Conservation (phyloP, 805 yeast species). For the Candida germanica region DNA sequence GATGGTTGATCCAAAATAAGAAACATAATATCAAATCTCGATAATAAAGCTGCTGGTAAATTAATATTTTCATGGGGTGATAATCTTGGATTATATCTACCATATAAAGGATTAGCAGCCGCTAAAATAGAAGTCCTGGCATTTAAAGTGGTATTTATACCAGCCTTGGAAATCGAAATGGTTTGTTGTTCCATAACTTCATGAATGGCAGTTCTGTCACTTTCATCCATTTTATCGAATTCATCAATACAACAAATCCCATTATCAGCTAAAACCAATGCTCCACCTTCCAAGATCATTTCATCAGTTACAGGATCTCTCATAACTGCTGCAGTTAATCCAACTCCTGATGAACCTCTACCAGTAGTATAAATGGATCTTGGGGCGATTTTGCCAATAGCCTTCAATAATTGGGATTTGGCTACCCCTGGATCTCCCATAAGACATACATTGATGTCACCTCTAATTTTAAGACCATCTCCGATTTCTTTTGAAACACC, state of each 20-base stretch:
- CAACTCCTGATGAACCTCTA: slow-evolving; percentile 98
- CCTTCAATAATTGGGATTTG: slow-evolving; percentile 90
- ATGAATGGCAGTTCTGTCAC: slow-evolving; percentile 95
- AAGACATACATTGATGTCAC: slow-evolving; percentile 90
- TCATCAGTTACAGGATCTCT: slow-evolving; percentile 99
- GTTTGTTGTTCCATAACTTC: slow-evolving; percentile 99
- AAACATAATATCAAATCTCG: slow-evolving; percentile 90
- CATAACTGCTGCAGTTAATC: slow-evolving; percentile 98
- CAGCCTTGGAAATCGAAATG: slow-evolving; percentile 95
- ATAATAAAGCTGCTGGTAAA: slow-evolving; percentile 91
- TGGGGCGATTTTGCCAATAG: slow-evolving; percentile 90
- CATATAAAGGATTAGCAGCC: slow-evolving; percentile 97
- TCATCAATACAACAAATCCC: slow-evolving; percentile 99
- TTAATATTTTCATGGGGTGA: slow-evolving; percentile 95
- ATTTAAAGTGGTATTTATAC: slow-evolving; percentile 91
- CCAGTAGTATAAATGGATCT: slow-evolving; percentile 97
- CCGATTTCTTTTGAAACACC: slow-evolving; percentile 94
- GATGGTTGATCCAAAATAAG: slow-evolving; percentile 82
- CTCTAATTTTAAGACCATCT: slow-evolving; percentile 96
- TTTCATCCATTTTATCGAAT: slow-evolving; percentile 97
- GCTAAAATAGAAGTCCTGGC: slow-evolving; percentile 95
- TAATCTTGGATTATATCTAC: slow-evolving; percentile 85
- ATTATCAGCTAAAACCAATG: slow-evolving; percentile 92
- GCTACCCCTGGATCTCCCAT: slow-evolving; percentile 99
- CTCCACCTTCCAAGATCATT: slow-evolving; percentile 98